Conservation (phyloP, 495 filamentous ascomycete genomes). For the Bacidia rubella region DNA sequence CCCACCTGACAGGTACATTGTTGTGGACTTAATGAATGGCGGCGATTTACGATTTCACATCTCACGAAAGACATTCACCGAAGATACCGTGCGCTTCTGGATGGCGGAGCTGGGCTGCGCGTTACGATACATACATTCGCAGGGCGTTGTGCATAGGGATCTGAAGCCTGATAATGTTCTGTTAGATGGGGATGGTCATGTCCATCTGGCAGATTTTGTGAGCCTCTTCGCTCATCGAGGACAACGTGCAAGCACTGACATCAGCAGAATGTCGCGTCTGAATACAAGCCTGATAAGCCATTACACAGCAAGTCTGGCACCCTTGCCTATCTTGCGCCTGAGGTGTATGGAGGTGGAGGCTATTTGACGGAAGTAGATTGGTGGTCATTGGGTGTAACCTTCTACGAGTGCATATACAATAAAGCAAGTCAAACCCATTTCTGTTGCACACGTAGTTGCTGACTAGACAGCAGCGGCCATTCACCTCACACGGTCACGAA, state of each 20-base stretch:
- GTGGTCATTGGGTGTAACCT: conserved; percentile 95
- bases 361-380: conserved; percentile 86
- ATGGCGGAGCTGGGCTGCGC: conserved; percentile 89
- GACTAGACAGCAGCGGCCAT: conserved; percentile 53
- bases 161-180: conserved; percentile 96
- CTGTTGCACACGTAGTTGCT: conserved; percentile 14
- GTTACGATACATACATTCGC: conserved; percentile 76
- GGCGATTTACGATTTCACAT: conserved; percentile 97
- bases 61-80: conserved; percentile 92
- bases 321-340: conserved; percentile 86
- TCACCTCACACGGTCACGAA: conserved; percentile 75
- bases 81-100: conserved; percentile 95
- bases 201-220: conserved; percentile 97
- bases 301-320: conserved; percentile 95
- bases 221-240: conserved; percentile 20
- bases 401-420: conserved; percentile 98
- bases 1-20: conserved; percentile 59
- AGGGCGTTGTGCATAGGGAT: conserved; percentile 91
- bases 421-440: conserved; percentile 46
- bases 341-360: conserved; percentile 80
- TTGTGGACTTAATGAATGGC: conserved; percentile 96
- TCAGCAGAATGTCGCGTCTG: conserved; percentile 83
- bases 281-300: conserved; percentile 67
- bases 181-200: conserved; percentile 85
- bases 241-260: conserved; percentile 9